phyloP scores from a whole-genome alignment of 768 basidiomycete genomes.

The Leccinum sublutescens region DNA sequence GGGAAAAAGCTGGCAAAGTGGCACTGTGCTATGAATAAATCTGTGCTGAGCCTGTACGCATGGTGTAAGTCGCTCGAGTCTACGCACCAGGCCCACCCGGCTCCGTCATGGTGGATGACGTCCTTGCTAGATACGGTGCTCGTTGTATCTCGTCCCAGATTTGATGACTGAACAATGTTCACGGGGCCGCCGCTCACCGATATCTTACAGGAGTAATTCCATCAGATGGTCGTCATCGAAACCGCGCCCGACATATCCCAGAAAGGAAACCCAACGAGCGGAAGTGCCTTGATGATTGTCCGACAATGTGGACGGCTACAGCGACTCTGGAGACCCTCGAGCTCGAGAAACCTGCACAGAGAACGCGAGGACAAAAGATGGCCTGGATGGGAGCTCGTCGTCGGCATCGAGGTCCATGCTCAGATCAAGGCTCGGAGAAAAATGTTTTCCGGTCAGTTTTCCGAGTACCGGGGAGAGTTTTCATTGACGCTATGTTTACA shows the following conservation, averaged over 20 bases:
- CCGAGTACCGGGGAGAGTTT: no score
- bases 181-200: neutral
- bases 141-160: neutral
- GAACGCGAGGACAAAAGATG: constrained; percentile 43
- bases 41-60: neutral
- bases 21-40: neutral
- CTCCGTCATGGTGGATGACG: no score
- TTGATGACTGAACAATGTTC: neutral
- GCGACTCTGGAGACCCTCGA: constrained; percentile 11
- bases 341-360: constrained; percentile 1
- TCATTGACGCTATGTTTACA: neutral
- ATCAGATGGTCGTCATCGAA: neutral
- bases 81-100: neutral
- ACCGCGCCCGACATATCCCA: neutral
- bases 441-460: constrained; percentile 72
- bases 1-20: neutral
- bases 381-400: constrained; percentile 87
- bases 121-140: no score
- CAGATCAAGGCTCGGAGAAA: constrained; percentile 88
- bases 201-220: neutral
- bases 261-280: constrained; percentile 11
- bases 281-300: constrained; percentile 22
- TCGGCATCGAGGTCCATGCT: constrained; percentile 95
- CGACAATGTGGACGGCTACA: constrained; percentile 17
- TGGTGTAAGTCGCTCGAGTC: neutral